Conservation (phyloP, 352 stramenopile species). For the Thraustochytrium striatum region DNA sequence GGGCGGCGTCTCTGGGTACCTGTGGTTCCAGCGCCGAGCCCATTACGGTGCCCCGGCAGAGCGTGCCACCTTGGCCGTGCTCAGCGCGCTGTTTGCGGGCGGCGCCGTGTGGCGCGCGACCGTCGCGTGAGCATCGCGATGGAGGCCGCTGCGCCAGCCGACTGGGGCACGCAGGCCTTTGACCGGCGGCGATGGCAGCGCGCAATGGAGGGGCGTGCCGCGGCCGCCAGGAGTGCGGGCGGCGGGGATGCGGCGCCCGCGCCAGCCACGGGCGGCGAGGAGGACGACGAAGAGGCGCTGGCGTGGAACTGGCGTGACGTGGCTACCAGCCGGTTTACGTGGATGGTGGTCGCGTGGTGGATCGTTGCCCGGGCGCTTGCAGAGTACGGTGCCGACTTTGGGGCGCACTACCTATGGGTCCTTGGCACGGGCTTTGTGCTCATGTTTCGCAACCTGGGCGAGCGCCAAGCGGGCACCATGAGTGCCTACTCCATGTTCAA, state of each 20-base stretch:
- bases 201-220: no score
- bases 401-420: background rate
- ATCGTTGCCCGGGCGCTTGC: background rate
- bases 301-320: no score
- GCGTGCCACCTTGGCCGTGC: background rate
- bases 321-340: background rate
- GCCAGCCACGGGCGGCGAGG: no score
- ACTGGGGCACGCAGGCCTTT: no score
- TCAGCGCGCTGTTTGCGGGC: slow-evolving; percentile 4
- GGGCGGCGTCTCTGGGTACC: slow-evolving; percentile 5
- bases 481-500: slow-evolving; percentile 36
- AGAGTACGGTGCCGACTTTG: background rate
- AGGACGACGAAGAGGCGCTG: no score
- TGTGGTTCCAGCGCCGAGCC: background rate
- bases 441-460: slow-evolving; percentile 16
- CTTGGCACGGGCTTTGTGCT: background rate
- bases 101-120: slow-evolving; percentile 18
- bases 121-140: no score
- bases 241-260: no score
- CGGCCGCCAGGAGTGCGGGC: no score
- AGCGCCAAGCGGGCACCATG: background rate
- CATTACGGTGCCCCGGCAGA: background rate
- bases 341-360: slow-evolving; percentile 1
- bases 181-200: no score
- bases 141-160: no score